A percentile compares a stretch with the other conserved stretches of the same genome.
Conservation (phyloP, 495 filamentous ascomycete genomes). For the Cairneyella variabilis region DNA sequence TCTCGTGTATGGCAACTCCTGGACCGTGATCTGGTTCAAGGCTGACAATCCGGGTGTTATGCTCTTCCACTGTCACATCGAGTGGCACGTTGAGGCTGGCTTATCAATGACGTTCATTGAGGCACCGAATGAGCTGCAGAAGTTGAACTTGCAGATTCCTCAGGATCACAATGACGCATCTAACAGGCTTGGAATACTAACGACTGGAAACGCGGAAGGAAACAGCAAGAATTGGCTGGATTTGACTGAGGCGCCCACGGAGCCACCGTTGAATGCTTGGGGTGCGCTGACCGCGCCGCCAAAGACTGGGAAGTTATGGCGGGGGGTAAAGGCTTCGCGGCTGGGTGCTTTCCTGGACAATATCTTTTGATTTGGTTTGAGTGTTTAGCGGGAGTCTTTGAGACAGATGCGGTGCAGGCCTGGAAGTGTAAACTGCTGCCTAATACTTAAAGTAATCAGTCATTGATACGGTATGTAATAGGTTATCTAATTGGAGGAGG, state of each 20-base stretch:
- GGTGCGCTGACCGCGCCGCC: background rate
- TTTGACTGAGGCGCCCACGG: conserved; percentile 43
- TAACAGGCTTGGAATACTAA: conserved; percentile 41
- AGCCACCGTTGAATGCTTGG: background rate
- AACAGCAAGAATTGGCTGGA: conserved; percentile 60
- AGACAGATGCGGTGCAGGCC: too few species aligned
- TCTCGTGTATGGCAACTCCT: conserved; percentile 44
- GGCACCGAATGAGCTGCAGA: conserved; percentile 40
- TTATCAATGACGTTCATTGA: conserved; percentile 68
- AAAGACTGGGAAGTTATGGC: background rate
- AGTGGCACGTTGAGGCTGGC: conserved; percentile 74
- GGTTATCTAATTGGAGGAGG: too few species aligned
- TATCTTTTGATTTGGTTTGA: background rate
- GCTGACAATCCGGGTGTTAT: conserved; percentile 72
- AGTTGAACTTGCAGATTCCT: conserved; percentile 52
- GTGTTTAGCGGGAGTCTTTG: too few species aligned
- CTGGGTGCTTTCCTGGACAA: background rate
- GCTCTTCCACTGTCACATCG: conserved; percentile 79
- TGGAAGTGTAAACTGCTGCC: too few species aligned
- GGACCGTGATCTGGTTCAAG: conserved; percentile 54
- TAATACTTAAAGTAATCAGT: too few species aligned
- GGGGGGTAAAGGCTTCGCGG: background rate
- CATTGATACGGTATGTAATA: too few species aligned
- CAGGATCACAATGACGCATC: conserved; percentile 58
- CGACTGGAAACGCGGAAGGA: conserved; percentile 69